Conservation (phyloP, 306 rosid species). For the Pterocarpus macrocarpus region DNA sequence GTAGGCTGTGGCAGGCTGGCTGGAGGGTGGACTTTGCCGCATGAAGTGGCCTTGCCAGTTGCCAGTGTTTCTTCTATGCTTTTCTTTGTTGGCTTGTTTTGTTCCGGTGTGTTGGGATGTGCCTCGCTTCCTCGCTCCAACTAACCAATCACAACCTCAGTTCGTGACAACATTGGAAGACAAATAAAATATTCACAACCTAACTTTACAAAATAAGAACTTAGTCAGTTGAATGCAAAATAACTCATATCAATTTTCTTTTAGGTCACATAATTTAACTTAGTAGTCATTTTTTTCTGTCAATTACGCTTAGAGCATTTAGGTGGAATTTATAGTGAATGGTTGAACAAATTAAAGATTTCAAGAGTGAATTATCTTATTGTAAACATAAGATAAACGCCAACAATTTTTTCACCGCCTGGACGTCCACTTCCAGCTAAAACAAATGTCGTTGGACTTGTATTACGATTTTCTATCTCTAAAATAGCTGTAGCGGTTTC, state of each 20-base stretch:
- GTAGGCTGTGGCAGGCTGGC: constrained; percentile 44
- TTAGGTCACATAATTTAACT: background rate
- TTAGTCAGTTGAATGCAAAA: too few species aligned
- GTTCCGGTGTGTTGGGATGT: background rate
- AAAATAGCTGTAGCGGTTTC: background rate
- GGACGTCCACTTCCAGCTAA: constrained; percentile 5
- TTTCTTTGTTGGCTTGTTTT: constrained; percentile 46
- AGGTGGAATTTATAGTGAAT: background rate
- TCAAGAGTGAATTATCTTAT: background rate
- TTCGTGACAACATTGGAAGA: background rate
- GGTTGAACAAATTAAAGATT: background rate
- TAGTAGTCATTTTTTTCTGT: background rate
- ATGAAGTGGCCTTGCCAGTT: constrained; percentile 43
- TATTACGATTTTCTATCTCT: background rate
- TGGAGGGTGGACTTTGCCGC: constrained; percentile 21
- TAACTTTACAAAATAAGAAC: background rate
- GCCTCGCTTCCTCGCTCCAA: background rate
- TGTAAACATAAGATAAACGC: background rate
- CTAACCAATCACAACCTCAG: background rate
- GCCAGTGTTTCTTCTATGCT: constrained; percentile 45
- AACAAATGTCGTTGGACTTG: background rate
- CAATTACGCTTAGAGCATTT: background rate
- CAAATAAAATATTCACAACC: background rate
- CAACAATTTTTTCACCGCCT: background rate
- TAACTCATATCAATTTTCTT: background rate